phyloP scores from a whole-genome alignment of 1,139 yeast genomes.

The Barnettozyma hawaiiensis region DNA sequence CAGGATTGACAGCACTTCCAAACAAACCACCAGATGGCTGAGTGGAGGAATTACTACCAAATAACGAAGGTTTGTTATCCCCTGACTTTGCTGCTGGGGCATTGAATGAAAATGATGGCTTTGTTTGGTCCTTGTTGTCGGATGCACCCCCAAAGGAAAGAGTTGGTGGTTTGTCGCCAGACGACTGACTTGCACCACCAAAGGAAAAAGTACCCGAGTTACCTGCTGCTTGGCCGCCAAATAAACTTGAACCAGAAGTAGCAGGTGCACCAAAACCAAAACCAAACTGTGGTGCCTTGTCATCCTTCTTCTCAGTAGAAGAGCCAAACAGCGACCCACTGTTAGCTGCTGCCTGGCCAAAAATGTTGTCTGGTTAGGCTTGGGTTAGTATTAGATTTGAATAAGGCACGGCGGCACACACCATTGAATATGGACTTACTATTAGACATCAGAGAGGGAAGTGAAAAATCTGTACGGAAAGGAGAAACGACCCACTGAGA shows the following conservation, averaged over 20 bases:
- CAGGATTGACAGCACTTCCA: not conserved
- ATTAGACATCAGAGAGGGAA: not conserved
- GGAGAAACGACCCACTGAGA: too few relatives aligned
- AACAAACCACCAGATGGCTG: not conserved
- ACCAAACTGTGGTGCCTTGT: conserved; percentile 16
- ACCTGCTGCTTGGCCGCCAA: conserved; percentile 21
- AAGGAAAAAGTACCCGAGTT: conserved; percentile 23
- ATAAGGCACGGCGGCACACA: too few relatives aligned
- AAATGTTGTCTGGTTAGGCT: not conserved
- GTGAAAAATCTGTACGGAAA: not conserved
- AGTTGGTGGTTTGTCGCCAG: conserved; percentile 8
- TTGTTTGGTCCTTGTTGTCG: conserved; percentile 19
- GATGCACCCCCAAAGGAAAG: conserved; percentile 21
- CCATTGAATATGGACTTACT: not conserved
- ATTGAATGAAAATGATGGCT: conserved; percentile 10
- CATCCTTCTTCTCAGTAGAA: conserved; percentile 17
- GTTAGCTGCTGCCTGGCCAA: conserved; percentile 1
- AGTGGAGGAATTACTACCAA: not conserved
- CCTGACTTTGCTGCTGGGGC: not conserved
- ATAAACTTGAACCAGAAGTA: conserved; percentile 23
- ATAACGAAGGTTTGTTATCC: conserved; percentile 1
- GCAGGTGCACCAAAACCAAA: conserved; percentile 28
- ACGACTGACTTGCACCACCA: conserved; percentile 12
- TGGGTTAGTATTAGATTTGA: not conserved
- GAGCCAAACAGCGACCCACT: conserved; percentile 22